Evolutionary conservation across 495 filamentous ascomycete species (phyloP).

Genomic region (Penicillium argentinense): DNA sequence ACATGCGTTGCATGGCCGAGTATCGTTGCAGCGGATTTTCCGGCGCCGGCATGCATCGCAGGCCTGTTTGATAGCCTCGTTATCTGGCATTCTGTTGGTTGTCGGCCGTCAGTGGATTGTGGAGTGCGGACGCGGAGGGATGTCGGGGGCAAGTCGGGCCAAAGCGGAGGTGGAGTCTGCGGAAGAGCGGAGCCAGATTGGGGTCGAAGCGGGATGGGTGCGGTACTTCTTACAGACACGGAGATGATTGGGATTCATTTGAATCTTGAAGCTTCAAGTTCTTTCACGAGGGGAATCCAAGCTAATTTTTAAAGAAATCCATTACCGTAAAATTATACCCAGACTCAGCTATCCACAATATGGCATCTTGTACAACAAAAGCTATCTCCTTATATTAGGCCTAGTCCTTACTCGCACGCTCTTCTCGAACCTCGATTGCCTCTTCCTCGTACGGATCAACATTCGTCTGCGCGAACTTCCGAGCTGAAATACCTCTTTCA

Average conservation of each 20-base stretch:
- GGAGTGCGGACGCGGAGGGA: constrained; percentile 10
- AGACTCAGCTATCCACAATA: no score
- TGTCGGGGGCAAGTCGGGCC: constrained; percentile 9
- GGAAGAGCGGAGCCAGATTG: no score
- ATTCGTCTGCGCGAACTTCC: constrained; percentile 7
- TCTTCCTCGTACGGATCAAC: constrained; percentile 17
- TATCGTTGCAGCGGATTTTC: constrained; percentile 68
- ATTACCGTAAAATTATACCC: no score
- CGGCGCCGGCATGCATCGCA: constrained; percentile 83
- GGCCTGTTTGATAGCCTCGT: constrained; percentile 54
- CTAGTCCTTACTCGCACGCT: constrained; percentile 6
- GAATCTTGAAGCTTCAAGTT: no score
- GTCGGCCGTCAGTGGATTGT: background rate
- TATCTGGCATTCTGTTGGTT: background rate
- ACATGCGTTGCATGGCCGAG: constrained; percentile 65
- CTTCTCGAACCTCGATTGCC: constrained; percentile 4
- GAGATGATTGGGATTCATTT: no score
- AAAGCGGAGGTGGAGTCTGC: no score
- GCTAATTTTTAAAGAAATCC: no score
- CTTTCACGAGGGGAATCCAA: no score
- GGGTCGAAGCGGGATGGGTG: no score
- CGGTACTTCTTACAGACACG: no score
- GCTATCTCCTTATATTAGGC: no score
- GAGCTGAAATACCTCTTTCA: constrained; percentile 53
- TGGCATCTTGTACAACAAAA: no score